Evolutionary conservation across 257 asterid species (phyloP).

Genomic region (Solanum piurae): DNA sequence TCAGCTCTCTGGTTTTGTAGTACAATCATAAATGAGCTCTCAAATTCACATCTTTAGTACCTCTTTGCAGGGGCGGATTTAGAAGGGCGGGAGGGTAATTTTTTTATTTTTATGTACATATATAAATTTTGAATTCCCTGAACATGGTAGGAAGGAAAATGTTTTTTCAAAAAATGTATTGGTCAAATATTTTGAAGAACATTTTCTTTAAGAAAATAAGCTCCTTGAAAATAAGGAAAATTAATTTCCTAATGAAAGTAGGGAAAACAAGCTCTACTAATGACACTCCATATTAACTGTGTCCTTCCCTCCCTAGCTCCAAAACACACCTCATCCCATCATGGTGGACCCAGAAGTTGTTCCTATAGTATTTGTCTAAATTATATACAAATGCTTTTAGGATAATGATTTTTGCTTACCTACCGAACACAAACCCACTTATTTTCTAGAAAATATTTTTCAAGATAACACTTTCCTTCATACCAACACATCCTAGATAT

Average conservation of each 20-base stretch:
- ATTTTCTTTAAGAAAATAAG: background rate
- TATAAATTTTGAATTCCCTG: too few relatives aligned
- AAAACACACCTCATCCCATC: background rate
- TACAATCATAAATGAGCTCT: background rate
- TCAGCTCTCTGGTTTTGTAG: background rate
- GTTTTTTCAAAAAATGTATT: too few relatives aligned
- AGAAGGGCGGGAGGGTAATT: background rate
- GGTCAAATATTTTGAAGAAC: background rate
- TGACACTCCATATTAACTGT: background rate
- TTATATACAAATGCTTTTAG: background rate
- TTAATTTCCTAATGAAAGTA: background rate
- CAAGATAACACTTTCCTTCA: background rate
- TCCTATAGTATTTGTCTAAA: background rate
- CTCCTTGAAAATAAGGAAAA: too few relatives aligned
- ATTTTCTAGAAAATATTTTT: background rate
- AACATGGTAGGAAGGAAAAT: background rate
- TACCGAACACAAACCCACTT: background rate
- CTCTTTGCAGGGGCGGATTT: background rate
- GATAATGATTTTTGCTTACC: background rate
- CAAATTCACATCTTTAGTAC: background rate
- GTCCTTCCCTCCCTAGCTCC: background rate
- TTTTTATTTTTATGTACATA: too few relatives aligned
- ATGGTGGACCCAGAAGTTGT: too few relatives aligned
- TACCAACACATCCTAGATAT: background rate
- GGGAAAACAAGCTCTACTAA: background rate